Base-by-base conservation (phyloP, 169 alveolate species). In the Cytauxzoon felis region DNA sequence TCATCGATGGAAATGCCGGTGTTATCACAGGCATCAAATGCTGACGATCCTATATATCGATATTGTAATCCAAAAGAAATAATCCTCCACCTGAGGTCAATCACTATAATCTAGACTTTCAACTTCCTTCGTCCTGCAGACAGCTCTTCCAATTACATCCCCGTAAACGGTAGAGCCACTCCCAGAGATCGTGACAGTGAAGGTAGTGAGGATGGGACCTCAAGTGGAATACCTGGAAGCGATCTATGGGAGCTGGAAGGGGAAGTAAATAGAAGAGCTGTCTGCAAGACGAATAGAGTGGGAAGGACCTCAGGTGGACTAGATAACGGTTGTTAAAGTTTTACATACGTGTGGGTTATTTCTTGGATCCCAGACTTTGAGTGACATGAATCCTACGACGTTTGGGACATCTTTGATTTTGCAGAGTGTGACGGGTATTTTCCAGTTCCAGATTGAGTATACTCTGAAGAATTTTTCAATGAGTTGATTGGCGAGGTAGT, bases 1-100 rank as follows among this genome's bases (percentile, higher is more conserved):
- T 97, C 96, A 94, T 95, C 13, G 97, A 83, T 5, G 99, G 99
- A 70, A 91, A 95, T 2, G 99, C 98, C 0, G 99, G 99, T 3
- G 99, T 96, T 48, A 97, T 91, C 43, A 97, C 94, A 33, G 98
- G 96, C 95, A 97, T 95, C 34, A 92, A 82, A 61, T 93, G 97
- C 21, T 89, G 90, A 45, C 93, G 88, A 59, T 93, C 97, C 88
- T 90, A 80, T 32, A 18, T 26, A 16, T n/a, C n/a, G n/a, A n/a
- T n/a, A 3, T 0, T 11, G 24, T 21, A 24, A 8, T 24, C 9
- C 16, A n/a, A 11, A 48, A 16, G 5, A 23, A n/a, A 52, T 30
- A n/a, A 11, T 65, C 33, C 16, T 53, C n/a, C n/a, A n/a, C n/a
- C n/a, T n/a, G n/a, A n/a, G n/a, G 19, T 29, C n/a, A 4, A 43